These are phyloP conservation scores for Avena insularis DNA, from an alignment of 176 grass and related monocot species.

Conservation along the genomic window DNA sequence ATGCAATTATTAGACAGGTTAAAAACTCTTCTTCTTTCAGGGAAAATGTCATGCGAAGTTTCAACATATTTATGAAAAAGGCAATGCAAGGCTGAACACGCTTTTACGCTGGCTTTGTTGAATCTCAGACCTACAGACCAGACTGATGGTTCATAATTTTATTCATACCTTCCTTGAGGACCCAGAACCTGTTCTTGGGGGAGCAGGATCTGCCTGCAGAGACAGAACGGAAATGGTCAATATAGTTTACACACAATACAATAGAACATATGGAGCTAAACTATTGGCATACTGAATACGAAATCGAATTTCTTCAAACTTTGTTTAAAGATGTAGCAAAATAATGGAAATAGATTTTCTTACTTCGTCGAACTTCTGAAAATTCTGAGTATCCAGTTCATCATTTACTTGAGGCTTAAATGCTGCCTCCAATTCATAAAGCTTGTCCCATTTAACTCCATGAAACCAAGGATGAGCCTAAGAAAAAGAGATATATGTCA, in stretches of 20 bases:
- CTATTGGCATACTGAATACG: constrained; percentile 15
- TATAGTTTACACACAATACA: constrained; percentile 7
- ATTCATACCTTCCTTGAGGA: constrained; percentile 85
- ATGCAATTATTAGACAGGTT: neutral
- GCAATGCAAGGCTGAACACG: constrained; percentile 1
- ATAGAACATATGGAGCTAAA: constrained; percentile 8
- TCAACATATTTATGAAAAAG: constrained; percentile 27
- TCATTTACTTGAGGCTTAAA: constrained; percentile 95
- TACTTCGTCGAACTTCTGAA: constrained; percentile 99
- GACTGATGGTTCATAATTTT: constrained; percentile 42
- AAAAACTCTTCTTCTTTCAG: neutral
- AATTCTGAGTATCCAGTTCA: constrained; percentile 97
- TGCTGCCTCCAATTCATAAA: constrained; percentile 97
- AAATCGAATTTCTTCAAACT: constrained; percentile 11
- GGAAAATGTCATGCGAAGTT: constrained; percentile 12
- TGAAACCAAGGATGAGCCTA: constrained; percentile 95
- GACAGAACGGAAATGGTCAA: neutral
- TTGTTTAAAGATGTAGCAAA: neutral
- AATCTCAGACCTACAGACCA: neutral
- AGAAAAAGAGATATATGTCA: constrained; percentile 35
- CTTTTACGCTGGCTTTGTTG: constrained; percentile 10
- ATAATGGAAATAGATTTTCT: constrained; percentile 44
- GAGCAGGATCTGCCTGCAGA: constrained; percentile 40
- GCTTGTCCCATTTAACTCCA: constrained; percentile 88
- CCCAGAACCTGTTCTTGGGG: constrained; percentile 72